Evolutionary conservation across 1,284 basidiomycete genomes (phyloP).

Genomic region (Tetrapyrgos nigripes): DNA sequence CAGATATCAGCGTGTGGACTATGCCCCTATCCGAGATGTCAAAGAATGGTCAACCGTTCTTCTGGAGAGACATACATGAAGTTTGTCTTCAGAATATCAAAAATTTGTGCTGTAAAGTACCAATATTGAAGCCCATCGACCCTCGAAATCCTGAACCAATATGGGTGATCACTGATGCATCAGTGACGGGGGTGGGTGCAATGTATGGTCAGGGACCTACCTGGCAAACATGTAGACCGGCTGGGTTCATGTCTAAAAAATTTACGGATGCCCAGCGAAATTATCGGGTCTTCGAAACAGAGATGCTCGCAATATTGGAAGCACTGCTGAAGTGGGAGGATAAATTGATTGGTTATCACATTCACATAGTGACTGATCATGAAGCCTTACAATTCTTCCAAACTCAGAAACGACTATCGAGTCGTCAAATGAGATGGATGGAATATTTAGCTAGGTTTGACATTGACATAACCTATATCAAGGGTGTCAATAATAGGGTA

Average conservation of each 20-base stretch:
- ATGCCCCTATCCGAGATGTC: constrained; percentile 22
- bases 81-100: constrained; percentile 12
- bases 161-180: constrained; percentile 50
- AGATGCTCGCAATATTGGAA: too few relatives aligned
- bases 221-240: constrained; percentile 40
- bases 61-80: too few relatives aligned
- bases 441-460: too few relatives aligned
- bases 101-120: constrained; percentile 1
- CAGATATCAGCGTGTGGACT: constrained; percentile 27
- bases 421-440: too few relatives aligned
- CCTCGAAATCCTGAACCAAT: constrained; percentile 33
- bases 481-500: constrained; percentile 38
- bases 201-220: too few relatives aligned
- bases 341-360: constrained; percentile 29
- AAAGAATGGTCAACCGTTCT: constrained; percentile 16
- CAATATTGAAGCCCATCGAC: too few relatives aligned
- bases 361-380: constrained; percentile 29
- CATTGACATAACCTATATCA: too few relatives aligned
- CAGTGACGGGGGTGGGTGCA: too few relatives aligned
- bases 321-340: constrained; percentile 36
- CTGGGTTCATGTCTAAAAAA: constrained; percentile 48
- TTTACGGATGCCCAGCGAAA: too few relatives aligned
- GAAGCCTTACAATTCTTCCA: constrained; percentile 47
- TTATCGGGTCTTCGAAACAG: too few relatives aligned
- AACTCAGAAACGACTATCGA: too few relatives aligned